Evolutionary conservation across 2,329 filamentous ascomycete species (phyloP), one percentile per base, ranked within the genome.

Genomic region (Colletotrichum nymphaeae): DNA sequence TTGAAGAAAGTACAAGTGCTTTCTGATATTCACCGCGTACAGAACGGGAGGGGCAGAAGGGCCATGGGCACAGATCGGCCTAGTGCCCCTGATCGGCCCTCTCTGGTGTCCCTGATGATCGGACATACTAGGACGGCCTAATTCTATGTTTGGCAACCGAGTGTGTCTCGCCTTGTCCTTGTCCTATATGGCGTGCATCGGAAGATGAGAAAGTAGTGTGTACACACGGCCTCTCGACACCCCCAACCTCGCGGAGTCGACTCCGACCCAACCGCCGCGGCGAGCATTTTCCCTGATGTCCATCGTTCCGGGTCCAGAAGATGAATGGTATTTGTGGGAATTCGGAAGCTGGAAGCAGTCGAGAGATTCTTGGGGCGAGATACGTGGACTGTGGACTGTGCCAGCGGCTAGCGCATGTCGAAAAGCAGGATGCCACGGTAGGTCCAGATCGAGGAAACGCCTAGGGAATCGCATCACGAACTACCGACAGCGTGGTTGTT

Each of bases 311-410:
- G 59, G 46, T 26, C 55, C 52, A 53, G 42, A 60, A 55, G 19
- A 60, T 55, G 42, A 19, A 49, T n/a, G 58, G 24, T 30, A 49
- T 56, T 62, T 53, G 56, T 67, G 68, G 66, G 55, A 67, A 60
- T 35, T 22, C 22, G 46, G 53, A 58, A 30, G 58, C 19, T 22
- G 22, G 16, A 63, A 24, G n/a, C 60, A 32, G 56, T 24, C 22
- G n/a, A 22, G 26, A 24, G 42, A n/a, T 30, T 4, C 30, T 22
- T 30, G 32, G n/a, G 30, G 26, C 28, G 32, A 30, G 16, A 46
- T 69, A 69, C 56, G 70, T 70, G 67, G 67, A 62, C 67, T 46
- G 70, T 70, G 67, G 67, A 62, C 67, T 46, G 56, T 65, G 28
- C 42, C 60, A 52, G n/a, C 46, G 30, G 42, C 42, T 57, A 24